Evolutionary conservation across 352 stramenopile genomes (phyloP).

Genomic region (Globisporangium yorkense): DNA sequence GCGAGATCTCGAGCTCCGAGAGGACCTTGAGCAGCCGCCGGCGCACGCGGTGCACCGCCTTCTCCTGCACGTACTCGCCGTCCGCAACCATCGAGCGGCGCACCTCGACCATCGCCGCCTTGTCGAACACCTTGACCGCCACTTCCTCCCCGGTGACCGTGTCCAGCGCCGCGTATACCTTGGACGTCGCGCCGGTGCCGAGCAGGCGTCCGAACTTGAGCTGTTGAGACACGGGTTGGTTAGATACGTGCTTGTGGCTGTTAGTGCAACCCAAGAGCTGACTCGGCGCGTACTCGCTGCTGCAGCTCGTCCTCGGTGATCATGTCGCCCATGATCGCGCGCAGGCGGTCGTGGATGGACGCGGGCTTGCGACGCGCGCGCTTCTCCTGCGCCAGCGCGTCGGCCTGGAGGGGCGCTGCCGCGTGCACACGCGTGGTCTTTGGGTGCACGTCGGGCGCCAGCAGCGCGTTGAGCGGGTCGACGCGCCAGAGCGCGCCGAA

Average conservation of each 20-base stretch:
- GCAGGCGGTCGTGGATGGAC: constrained; percentile 60
- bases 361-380: constrained; percentile 8
- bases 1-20: constrained; percentile 79
- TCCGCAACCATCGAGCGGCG: constrained; percentile 73
- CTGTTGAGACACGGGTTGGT: constrained; percentile 11
- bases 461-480: constrained; percentile 26
- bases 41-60: constrained; percentile 63
- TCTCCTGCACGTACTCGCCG: constrained; percentile 47
- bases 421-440: constrained; percentile 24
- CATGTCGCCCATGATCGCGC: constrained; percentile 50
- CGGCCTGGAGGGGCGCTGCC: constrained; percentile 1
- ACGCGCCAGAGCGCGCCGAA: constrained; percentile 45
- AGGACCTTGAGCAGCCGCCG: constrained; percentile 73
- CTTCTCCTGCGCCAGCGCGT: constrained; percentile 5
- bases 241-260: no score
- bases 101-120: constrained; percentile 72
- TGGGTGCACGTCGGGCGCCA: constrained; percentile 5
- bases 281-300: constrained; percentile 23
- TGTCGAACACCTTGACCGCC: constrained; percentile 82
- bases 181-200: constrained; percentile 67
- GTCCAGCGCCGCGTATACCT: constrained; percentile 66
- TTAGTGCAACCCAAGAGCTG: background rate
- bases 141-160: constrained; percentile 37
- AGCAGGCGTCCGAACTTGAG: constrained; percentile 57
- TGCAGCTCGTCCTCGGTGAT: constrained; percentile 57